Base-by-base conservation (phyloP, 768 basidiomycete species). In the Termitomyces heimii region DNA sequence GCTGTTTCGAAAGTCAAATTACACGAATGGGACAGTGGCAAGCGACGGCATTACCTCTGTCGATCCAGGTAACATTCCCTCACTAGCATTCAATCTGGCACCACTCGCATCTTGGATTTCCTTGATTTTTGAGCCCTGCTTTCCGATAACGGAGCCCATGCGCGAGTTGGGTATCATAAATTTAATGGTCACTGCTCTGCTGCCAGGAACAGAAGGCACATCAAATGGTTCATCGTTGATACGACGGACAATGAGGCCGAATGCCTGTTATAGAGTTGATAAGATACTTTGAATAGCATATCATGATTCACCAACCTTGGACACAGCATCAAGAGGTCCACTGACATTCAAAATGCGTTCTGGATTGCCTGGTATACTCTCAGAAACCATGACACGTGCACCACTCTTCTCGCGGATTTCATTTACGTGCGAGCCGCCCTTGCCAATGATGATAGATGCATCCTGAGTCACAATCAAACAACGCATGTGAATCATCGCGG, bases 191-290 rank as follows among this genome's bases (percentile, higher is more conserved):
- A 99, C 97, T 29, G 97, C 96, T 58, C 95, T 85, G 67, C 94
- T 97, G 57, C 97, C 97, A 46, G 97, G 97, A 5, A 98, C 92
- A 35, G 96, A 98, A 22, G 97, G 93, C 45, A 92, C 88, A 66
- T 98, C 97, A 73, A 97, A 98, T 1, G 97, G 96, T 71, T 98
- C 97, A 68, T 99, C 97, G 68, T 98, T 99, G 73, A 98, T 99
- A 64, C 96, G 86, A 58, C 97, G 89, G 22, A 98, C 97, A 66
- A 99, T 98, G 60, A 99, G 85, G 55, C 97, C 97, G 71, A 98
- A 99, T 9, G 97, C 97, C 96, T 98, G 66, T 4, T 40, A 16
- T 24, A 12, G 32, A 37, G 34, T 39, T n/a, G 29, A 59, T 29
- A 45, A 50, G 26, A 0, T 29, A 1, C 22, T 40, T 42, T 26